These are phyloP conservation scores for Capsella rubella DNA, from an alignment of 441 rosid species.

Conservation along the genomic window DNA sequence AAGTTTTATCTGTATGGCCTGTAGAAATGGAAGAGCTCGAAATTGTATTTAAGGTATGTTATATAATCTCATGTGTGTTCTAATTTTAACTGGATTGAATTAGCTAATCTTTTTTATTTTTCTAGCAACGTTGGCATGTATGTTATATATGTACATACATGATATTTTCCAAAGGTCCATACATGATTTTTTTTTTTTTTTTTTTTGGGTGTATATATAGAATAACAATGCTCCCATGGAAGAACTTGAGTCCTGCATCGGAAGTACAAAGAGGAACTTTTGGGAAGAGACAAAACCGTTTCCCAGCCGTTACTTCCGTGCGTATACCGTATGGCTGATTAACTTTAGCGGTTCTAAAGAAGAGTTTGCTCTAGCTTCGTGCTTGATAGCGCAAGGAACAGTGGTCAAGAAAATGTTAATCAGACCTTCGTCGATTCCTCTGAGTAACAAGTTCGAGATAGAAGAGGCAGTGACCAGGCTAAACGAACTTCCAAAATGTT, in stretches of 20 bases:
- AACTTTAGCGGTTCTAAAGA: neutral
- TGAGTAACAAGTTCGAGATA: neutral
- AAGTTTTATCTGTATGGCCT: neutral
- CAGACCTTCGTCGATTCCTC: neutral
- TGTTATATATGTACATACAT: neutral
- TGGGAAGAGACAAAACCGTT: neutral
- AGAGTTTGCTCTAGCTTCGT: neutral
- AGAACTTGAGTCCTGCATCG: neutral
- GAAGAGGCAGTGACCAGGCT: neutral
- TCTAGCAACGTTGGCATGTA: neutral
- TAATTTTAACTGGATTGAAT: neutral
- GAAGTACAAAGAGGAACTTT: neutral
- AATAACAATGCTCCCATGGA: neutral
- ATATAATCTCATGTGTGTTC: neutral
- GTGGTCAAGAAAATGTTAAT: neutral
- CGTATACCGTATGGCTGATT: neutral
- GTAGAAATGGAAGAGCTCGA: neutral
- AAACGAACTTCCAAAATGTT: neutral
- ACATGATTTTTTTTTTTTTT: neutral
- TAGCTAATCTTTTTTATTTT: neutral
- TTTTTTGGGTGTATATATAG: neutral
- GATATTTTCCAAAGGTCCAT: too few species aligned
- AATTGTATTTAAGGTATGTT: neutral
- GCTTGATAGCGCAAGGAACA: neutral
- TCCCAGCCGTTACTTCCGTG: neutral